Evolutionary conservation across 495 filamentous ascomycete genomes (phyloP), one percentile per base, ranked within the genome.

Genomic region (Penicillium coprophilum): DNA sequence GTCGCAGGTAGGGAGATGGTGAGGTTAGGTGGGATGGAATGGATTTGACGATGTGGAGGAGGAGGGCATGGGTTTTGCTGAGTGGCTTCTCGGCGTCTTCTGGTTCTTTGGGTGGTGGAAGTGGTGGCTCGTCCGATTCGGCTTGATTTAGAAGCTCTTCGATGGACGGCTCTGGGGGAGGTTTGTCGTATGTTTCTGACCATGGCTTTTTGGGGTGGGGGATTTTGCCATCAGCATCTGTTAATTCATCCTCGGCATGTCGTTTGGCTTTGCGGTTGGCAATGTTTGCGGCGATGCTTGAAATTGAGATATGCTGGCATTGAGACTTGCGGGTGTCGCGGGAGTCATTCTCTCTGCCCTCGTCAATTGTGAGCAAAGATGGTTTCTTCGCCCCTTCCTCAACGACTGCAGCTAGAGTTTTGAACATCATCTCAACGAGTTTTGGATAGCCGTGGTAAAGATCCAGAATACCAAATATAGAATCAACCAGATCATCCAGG

Each of bases 371-470:
- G 13, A 73, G 62, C 10, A 92, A 70, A 38, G 80, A 79, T 31
- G 82, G 79, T 10, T 82, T 82, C 58, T 85, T 88, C 2, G 85
- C 82, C 4, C 88, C 87, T 68, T 96, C 90, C 48, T 91, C 85
- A 15, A 93, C 91, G 41, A 97, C 84, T 34, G 87, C 86, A 30
- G 80, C 82, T 9, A 99, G 72, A 0, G 93, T 91, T 19, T 84
- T 77, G 70, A 97, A 97, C 34, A 99, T 78, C 57, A 85, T 80
- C 64, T 95, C 89, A 0, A 96, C 91, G 36, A 97, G 84, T 32
- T 82, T 78, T 1, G 91, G 87, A 67, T 97, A 97, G 4, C 94
- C 94, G 70, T 99, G 95, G 62, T 91, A 97, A 56, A 88, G 85
- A 57, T 96, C 92, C 31, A 99, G 69, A 4, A 94, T 90, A 0